These are phyloP conservation scores for Cyphellophora attinorum DNA, from an alignment of 2,329 filamentous ascomycete genomes.

Conservation along the genomic window DNA sequence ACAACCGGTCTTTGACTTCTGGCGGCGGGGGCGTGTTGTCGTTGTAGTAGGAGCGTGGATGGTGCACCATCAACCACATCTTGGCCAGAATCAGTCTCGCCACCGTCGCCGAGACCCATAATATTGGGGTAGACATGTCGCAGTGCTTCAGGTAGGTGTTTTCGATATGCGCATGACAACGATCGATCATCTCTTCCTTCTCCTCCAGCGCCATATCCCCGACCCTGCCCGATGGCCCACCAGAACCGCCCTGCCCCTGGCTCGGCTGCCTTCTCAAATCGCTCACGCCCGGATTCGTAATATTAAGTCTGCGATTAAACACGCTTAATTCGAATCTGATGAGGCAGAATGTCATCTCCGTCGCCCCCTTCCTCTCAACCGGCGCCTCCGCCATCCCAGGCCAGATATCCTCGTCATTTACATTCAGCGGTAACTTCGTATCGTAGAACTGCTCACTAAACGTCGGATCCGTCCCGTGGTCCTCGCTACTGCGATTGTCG, in stretches of 20 bases:
- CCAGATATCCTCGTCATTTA: slow-evolving; percentile 40
- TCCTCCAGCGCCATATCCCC: slow-evolving; percentile 17
- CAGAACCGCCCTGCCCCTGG: slow-evolving; percentile 7
- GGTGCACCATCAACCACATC: slow-evolving; percentile 67
- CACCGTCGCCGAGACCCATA: slow-evolving; percentile 60
- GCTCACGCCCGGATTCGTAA: slow-evolving; percentile 23
- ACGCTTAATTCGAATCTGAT: slow-evolving; percentile 46
- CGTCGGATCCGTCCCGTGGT: slow-evolving; percentile 53
- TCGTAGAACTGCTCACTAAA: slow-evolving; percentile 52
- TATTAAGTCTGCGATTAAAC: slow-evolving; percentile 29
- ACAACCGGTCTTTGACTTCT: slow-evolving; percentile 58
- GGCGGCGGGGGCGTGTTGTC: slow-evolving; percentile 47
- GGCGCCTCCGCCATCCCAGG: slow-evolving; percentile 41
- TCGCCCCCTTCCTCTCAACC: slow-evolving; percentile 38
- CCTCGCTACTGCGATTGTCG: slow-evolving; percentile 52
- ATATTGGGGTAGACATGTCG: slow-evolving; percentile 44
- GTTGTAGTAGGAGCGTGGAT: slow-evolving; percentile 50
- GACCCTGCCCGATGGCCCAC: neutral
- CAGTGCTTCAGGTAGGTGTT: slow-evolving; percentile 45
- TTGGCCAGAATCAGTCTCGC: slow-evolving; percentile 66
- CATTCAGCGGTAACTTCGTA: slow-evolving; percentile 42
- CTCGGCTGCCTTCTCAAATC: slow-evolving; percentile 5
- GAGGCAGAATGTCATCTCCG: slow-evolving; percentile 43
- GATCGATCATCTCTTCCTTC: slow-evolving; percentile 39
- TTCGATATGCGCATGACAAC: slow-evolving; percentile 46